phyloP scores from a whole-genome alignment of 148 eudicot genomes.

The Fagopyrum tataricum region DNA sequence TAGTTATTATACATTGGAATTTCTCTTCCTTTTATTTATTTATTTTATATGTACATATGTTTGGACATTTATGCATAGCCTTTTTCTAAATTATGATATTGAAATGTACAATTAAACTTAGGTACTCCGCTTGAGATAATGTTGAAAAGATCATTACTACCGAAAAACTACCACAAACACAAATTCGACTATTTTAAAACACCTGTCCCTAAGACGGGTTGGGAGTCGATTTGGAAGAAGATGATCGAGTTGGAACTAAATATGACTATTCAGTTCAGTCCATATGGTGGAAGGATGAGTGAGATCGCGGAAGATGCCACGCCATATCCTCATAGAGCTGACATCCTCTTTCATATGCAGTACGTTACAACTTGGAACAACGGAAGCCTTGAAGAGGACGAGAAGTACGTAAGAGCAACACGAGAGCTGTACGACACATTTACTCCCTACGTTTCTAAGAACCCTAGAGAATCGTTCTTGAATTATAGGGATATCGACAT shows the following conservation, averaged over 20 bases:
- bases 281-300: slow-evolving; percentile 24
- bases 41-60: too few species aligned
- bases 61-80: too few species aligned
- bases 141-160: neutral
- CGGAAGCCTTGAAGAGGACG: slow-evolving; percentile 7
- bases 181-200: slow-evolving; percentile 22
- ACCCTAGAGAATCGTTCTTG: slow-evolving; percentile 31
- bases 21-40: too few species aligned
- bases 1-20: too few species aligned
- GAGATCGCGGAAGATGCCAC: slow-evolving; percentile 24
- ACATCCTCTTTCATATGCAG: slow-evolving; percentile 24
- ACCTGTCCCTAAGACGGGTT: slow-evolving; percentile 22
- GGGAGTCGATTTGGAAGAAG: slow-evolving; percentile 28
- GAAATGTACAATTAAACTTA: neutral
- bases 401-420: slow-evolving; percentile 10
- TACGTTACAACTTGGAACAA: slow-evolving; percentile 25
- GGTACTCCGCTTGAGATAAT: slow-evolving; percentile 12
- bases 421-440: slow-evolving; percentile 20
- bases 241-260: slow-evolving; percentile 20
- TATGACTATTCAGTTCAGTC: slow-evolving; percentile 21
- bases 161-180: neutral
- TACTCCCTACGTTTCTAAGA: slow-evolving; percentile 23
- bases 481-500: slow-evolving; percentile 32
- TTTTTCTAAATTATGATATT: neutral
- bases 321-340: slow-evolving; percentile 31